Conservation (phyloP, 148 eudicot species). For the Persicaria maculosa region DNA sequence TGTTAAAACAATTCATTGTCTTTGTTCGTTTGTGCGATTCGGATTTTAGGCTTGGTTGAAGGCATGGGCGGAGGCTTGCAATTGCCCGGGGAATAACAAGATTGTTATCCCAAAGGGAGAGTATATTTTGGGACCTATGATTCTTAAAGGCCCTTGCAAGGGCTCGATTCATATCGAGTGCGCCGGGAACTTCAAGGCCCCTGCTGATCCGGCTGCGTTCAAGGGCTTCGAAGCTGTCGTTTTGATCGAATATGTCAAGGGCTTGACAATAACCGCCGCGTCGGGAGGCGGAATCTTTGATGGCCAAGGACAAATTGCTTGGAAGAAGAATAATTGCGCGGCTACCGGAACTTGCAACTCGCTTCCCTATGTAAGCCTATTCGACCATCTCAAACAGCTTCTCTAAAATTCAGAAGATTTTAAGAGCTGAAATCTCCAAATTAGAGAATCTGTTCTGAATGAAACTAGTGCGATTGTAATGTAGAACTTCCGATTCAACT, state of each 20-base stretch:
- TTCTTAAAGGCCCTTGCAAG: conserved; percentile 53
- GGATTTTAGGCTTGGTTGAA: background rate
- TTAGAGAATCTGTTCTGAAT: background rate
- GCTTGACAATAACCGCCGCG: conserved; percentile 30
- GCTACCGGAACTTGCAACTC: conserved; percentile 21
- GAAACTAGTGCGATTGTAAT: background rate
- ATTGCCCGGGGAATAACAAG: background rate
- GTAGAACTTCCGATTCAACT: conserved; percentile 46
- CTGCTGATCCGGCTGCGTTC: conserved; percentile 22
- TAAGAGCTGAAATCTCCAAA: no score
- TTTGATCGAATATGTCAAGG: conserved; percentile 22
- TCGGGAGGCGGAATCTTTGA: conserved; percentile 39
- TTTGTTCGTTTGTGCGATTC: background rate
- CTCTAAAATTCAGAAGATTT: background rate
- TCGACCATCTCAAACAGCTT: background rate
- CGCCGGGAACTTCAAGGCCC: conserved; percentile 49
- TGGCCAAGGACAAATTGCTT: conserved; percentile 44
- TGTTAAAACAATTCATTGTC: no score
- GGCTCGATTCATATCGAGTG: conserved; percentile 29
- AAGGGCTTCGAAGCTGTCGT: conserved; percentile 34
- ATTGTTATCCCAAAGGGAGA: conserved; percentile 40
- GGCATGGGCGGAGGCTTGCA: conserved; percentile 1
- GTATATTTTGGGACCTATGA: conserved; percentile 20
- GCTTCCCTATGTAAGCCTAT: conserved; percentile 46
- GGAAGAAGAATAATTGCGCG: conserved; percentile 33